Percentiles rank a stretch among this genome's conserved stretches.
These are phyloP conservation scores for Pichia sp. DNA, from an alignment of 1,139 yeast genomes.

Conservation along the genomic window DNA sequence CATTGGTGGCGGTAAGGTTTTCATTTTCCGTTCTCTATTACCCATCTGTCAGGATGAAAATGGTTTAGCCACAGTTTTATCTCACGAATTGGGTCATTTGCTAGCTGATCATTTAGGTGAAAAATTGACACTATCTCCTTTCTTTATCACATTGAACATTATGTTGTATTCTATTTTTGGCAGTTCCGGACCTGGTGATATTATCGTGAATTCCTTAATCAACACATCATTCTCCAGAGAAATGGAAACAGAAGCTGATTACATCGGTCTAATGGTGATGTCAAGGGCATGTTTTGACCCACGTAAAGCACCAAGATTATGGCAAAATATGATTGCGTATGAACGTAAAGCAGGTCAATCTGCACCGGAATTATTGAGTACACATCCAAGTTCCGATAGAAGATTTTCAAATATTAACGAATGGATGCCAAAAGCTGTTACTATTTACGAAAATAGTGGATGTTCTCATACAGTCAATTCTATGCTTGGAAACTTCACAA, in stretches of 20 bases:
- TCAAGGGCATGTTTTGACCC: slow-evolving; percentile 86
- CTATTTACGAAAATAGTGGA: slow-evolving; percentile 37
- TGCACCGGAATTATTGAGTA: slow-evolving; percentile 65
- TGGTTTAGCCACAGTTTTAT: slow-evolving; percentile 89
- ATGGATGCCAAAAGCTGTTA: slow-evolving; percentile 73
- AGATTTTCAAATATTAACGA: slow-evolving; percentile 65
- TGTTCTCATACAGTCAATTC: slow-evolving; percentile 25
- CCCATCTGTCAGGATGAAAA: slow-evolving; percentile 80
- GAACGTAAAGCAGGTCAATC: slow-evolving; percentile 45
- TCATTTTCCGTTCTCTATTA: slow-evolving; percentile 77
- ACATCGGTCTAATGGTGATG: slow-evolving; percentile 90
- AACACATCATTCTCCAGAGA: slow-evolving; percentile 85
- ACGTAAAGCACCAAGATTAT: slow-evolving; percentile 64
- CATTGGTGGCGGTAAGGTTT: slow-evolving; percentile 93
- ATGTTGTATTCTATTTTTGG: slow-evolving; percentile 53
- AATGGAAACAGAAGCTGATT: slow-evolving; percentile 96
- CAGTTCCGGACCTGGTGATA: slow-evolving; percentile 47
- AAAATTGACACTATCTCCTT: slow-evolving; percentile 64
- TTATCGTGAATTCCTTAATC: slow-evolving; percentile 58
- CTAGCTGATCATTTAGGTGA: slow-evolving; percentile 92
- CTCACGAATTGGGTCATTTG: slow-evolving; percentile 94
- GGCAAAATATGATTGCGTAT: slow-evolving; percentile 76
- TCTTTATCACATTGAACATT: slow-evolving; percentile 51
- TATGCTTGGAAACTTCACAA: neutral
- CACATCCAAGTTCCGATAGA: slow-evolving; percentile 84